A percentile compares a stretch with the other conserved stretches of the same genome.
Conservation (phyloP, 1,284 basidiomycete species). For the Ustilago lituana region DNA sequence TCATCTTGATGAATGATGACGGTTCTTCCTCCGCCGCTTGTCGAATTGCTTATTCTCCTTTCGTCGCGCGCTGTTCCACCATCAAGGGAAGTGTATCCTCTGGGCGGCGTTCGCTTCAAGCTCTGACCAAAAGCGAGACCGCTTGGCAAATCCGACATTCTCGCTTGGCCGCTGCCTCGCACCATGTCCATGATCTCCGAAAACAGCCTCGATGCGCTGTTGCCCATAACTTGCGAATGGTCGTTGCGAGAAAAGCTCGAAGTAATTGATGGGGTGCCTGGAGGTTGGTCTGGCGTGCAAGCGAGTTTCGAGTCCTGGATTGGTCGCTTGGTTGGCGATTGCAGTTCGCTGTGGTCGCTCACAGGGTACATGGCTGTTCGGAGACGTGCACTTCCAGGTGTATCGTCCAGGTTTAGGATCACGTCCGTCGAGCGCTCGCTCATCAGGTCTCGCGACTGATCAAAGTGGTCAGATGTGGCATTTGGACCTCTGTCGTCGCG, state of each 20-base stretch:
- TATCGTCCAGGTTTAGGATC: conserved; percentile 27
- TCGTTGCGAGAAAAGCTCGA: conserved; percentile 21
- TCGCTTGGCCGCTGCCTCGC: not conserved
- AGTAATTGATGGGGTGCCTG: not conserved
- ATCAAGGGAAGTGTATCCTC: conserved; percentile 21
- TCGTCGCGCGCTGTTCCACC: conserved; percentile 3
- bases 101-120: conserved; percentile 11
- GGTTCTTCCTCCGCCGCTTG: not conserved
- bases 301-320: too few species aligned
- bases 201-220: conserved; percentile 22
- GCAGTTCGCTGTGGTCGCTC: conserved; percentile 7
- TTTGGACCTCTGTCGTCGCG: not conserved
- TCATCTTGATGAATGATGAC: conserved; percentile 16
- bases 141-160: conserved; percentile 1
- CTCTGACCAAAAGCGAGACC: not conserved
- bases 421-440: conserved; percentile 1
- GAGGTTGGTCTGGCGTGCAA: not conserved
- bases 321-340: conserved; percentile 26
- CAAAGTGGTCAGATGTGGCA: not conserved
- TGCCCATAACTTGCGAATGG: conserved; percentile 7
- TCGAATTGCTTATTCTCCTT: conserved; percentile 2
- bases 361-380: not conserved
- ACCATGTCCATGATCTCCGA: conserved; percentile 40
- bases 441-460: not conserved
- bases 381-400: conserved; percentile 21